Percentiles rank a stretch among this genome's conserved stretches.
Evolutionary conservation across 306 rosid species (phyloP).

Genomic region (Aeschynomene evenia): DNA sequence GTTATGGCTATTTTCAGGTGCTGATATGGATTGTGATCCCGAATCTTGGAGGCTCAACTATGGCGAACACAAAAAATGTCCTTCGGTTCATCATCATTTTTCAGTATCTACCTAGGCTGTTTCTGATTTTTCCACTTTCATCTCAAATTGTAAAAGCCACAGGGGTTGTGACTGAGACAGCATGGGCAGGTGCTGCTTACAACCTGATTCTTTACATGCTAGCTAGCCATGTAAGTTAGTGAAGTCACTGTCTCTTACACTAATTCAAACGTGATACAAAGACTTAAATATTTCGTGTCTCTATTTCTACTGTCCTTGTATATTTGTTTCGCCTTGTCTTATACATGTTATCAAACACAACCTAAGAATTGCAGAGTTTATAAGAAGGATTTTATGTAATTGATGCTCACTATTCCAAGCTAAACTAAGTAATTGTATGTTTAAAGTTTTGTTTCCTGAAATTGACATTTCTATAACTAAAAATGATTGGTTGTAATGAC

Average conservation of each 20-base stretch:
- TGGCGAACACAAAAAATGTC: slow-evolving; percentile 67
- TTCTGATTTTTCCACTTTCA: slow-evolving; percentile 76
- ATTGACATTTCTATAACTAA: neutral
- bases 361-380: neutral
- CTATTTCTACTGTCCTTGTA: too few relatives aligned
- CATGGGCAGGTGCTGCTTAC: slow-evolving; percentile 94
- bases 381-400: neutral
- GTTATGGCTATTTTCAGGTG: slow-evolving; percentile 47
- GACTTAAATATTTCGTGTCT: too few relatives aligned
- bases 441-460: neutral
- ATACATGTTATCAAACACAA: too few relatives aligned
- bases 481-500: neutral
- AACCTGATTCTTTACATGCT: slow-evolving; percentile 82
- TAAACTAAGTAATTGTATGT: neutral
- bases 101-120: slow-evolving; percentile 78
- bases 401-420: neutral
- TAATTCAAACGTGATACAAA: too few relatives aligned
- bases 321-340: too few relatives aligned
- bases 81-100: slow-evolving; percentile 67
- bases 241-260: too few relatives aligned
- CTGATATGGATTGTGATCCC: slow-evolving; percentile 77
- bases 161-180: slow-evolving; percentile 79
- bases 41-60: slow-evolving; percentile 65
- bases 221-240: slow-evolving; percentile 82
- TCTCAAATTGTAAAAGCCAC: slow-evolving; percentile 71